phyloP scores from a whole-genome alignment of 768 basidiomycete genomes.

The Lepiota subincarnata region DNA sequence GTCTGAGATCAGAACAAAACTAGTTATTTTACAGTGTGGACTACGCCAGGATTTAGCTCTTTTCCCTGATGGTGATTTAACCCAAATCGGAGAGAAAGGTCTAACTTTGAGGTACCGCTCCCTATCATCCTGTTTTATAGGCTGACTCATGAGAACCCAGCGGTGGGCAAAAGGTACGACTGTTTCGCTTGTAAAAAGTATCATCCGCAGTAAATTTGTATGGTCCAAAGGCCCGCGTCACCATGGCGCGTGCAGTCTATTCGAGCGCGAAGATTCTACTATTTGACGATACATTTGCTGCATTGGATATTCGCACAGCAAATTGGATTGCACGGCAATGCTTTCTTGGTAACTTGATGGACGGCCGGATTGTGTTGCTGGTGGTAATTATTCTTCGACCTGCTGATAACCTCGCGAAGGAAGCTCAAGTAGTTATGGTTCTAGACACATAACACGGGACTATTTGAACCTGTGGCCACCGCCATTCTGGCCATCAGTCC shows the following conservation, averaged over 20 bases:
- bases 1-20: background rate
- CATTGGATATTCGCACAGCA: constrained; percentile 42
- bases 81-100: constrained; percentile 69
- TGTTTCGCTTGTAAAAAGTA: background rate
- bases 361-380: background rate
- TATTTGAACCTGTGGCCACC: too few relatives aligned
- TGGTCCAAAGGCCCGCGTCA: constrained; percentile 38
- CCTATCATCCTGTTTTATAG: background rate
- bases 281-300: constrained; percentile 70
- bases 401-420: background rate
- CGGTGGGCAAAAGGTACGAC: constrained; percentile 36
- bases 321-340: constrained; percentile 5
- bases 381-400: background rate
- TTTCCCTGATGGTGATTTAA: constrained; percentile 59
- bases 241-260: constrained; percentile 42
- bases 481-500: too few relatives aligned
- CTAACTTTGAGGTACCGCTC: constrained; percentile 33
- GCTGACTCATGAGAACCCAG: constrained; percentile 11
- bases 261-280: constrained; percentile 57
- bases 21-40: constrained; percentile 67
- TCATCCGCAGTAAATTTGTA: too few relatives aligned
- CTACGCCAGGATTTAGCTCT: constrained; percentile 68
- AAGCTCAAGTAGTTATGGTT: background rate
- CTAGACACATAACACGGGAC: background rate
- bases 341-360: background rate